Conservation (phyloP, 148 eudicot genomes). For the Rhododendron ferrugineum region DNA sequence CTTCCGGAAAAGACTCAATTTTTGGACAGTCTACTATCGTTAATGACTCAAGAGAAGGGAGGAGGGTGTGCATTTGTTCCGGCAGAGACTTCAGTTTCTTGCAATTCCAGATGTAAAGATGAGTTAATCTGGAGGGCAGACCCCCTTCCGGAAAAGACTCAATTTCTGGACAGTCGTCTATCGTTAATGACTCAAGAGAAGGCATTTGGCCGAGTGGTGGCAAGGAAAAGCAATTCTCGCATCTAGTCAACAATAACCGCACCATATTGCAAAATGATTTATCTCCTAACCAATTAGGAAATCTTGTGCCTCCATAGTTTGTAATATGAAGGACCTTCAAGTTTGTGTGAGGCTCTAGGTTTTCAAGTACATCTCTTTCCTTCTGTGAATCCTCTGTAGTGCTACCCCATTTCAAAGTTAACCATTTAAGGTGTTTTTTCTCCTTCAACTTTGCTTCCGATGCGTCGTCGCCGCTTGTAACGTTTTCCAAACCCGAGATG, state of each 20-base stretch:
- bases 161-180: not conserved
- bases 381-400: not conserved
- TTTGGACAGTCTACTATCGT: too few relatives aligned
- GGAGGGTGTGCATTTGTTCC: too few relatives aligned
- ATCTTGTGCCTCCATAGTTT: too few relatives aligned
- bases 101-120: not conserved
- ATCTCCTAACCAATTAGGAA: too few relatives aligned
- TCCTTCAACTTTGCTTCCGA: not conserved
- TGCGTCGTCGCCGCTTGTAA: not conserved
- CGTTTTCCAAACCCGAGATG: not conserved
- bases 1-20: too few relatives aligned
- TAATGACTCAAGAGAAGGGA: too few relatives aligned
- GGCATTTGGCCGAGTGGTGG: not conserved
- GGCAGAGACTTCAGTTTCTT: too few relatives aligned
- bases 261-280: too few relatives aligned
- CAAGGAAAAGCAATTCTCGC: not conserved
- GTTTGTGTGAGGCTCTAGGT: not conserved
- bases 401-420: not conserved
- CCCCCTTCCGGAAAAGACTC: not conserved
- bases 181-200: too few relatives aligned
- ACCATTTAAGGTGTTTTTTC: not conserved
- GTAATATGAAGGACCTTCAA: too few relatives aligned
- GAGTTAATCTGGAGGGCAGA: not conserved
- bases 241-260: not conserved
- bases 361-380: not conserved